phyloP scores from a whole-genome alignment of 2,329 filamentous ascomycete species.

The Aspergillus sp. region DNA sequence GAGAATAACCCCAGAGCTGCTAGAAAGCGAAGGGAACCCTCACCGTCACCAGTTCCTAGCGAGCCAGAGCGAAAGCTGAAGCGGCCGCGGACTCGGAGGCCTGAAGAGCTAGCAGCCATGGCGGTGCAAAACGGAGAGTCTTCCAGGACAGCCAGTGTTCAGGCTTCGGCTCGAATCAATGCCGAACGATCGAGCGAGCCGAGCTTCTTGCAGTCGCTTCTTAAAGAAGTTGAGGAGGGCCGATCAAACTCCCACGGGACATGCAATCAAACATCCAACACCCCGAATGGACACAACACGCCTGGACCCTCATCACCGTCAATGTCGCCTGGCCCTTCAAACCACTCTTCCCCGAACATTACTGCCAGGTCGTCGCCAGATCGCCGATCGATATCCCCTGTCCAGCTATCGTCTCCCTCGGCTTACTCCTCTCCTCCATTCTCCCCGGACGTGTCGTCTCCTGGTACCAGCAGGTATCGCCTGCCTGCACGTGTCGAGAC shows the following conservation, averaged over 20 bases:
- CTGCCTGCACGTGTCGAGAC: slow-evolving; percentile 5
- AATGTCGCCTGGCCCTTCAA: slow-evolving; percentile 32
- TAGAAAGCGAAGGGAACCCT: slow-evolving; percentile 44
- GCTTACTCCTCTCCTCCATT: slow-evolving; percentile 38
- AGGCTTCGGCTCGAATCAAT: slow-evolving; percentile 23
- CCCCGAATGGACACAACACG: slow-evolving; percentile 26
- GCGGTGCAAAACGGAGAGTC: slow-evolving; percentile 35
- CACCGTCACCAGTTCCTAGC: slow-evolving; percentile 59
- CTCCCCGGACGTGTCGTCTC: slow-evolving; percentile 64
- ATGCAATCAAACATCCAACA: slow-evolving; percentile 27
- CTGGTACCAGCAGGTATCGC: slow-evolving; percentile 37
- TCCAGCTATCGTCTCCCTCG: slow-evolving; percentile 24
- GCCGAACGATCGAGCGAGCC: slow-evolving; percentile 45
- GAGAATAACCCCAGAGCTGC: slow-evolving; percentile 43
- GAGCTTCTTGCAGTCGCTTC: slow-evolving; percentile 74
- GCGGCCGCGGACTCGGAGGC: slow-evolving; percentile 68
- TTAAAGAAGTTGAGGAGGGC: slow-evolving; percentile 72
- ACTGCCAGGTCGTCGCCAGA: slow-evolving; percentile 32
- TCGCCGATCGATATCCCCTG: slow-evolving; percentile 25
- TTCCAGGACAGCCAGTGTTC: slow-evolving; percentile 25
- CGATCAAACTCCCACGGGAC: slow-evolving; percentile 20
- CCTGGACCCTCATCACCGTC: slow-evolving; percentile 35
- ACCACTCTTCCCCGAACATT: slow-evolving; percentile 30
- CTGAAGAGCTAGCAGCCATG: slow-evolving; percentile 43
- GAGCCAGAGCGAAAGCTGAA: slow-evolving; percentile 78